A percentile compares a stretch with the other conserved stretches of the same genome.
Evolutionary conservation across 148 eudicot species (phyloP).

Genomic region (Camellia granthamiana): DNA sequence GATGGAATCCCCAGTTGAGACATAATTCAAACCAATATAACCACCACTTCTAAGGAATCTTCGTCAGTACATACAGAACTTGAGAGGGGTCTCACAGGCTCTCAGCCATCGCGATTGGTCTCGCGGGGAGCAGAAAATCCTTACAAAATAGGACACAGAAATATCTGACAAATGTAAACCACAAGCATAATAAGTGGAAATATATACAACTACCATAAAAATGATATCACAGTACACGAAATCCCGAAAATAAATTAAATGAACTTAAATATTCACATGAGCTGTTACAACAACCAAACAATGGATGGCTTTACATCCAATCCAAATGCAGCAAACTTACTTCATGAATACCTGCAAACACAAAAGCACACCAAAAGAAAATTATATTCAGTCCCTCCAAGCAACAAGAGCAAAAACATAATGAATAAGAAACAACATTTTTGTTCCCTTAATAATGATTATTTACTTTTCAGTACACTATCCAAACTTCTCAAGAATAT

Average conservation of each 20-base stretch:
- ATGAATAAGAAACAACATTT: too few relatives aligned
- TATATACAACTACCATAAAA: neutral
- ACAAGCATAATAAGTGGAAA: slow-evolving; percentile 3
- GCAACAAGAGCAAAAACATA: too few relatives aligned
- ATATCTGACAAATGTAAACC: neutral
- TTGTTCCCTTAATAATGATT: neutral
- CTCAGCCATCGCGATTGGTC: too few relatives aligned
- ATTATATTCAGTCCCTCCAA: too few relatives aligned
- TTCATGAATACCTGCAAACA: too few relatives aligned
- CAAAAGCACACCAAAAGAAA: too few relatives aligned
- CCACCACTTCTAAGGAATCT: neutral
- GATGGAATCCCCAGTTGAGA: neutral
- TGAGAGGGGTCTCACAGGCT: too few relatives aligned
- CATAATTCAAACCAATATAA: neutral
- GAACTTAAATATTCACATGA: neutral
- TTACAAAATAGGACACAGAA: neutral
- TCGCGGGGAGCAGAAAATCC: neutral
- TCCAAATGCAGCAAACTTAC: slow-evolving; percentile 8
- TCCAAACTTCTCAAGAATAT: too few relatives aligned
- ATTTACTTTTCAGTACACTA: too few relatives aligned
- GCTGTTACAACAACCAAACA: slow-evolving; percentile 11
- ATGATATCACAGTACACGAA: neutral
- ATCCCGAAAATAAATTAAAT: neutral
- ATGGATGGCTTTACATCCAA: slow-evolving; percentile 7
- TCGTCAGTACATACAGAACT: neutral